Conservation (phyloP, 768 basidiomycete species). For the Xerocomellus chrysenteron region DNA sequence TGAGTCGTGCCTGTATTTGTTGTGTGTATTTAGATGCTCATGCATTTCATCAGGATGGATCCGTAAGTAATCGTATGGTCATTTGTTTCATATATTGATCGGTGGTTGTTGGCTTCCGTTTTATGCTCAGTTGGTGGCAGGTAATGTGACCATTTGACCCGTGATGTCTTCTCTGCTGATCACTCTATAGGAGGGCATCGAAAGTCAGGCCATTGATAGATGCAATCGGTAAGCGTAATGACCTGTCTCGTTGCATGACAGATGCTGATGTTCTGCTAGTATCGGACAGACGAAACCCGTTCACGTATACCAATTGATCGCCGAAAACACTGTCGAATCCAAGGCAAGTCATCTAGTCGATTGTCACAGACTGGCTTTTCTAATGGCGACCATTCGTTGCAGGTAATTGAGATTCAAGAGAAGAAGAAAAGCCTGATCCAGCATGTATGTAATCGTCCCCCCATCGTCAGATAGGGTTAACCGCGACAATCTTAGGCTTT, state of each 20-base stretch:
- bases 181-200: slow-evolving; percentile 64
- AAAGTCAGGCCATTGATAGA: slow-evolving; percentile 80
- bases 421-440: slow-evolving; percentile 78
- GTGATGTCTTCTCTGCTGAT: slow-evolving; percentile 10
- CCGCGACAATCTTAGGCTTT: slow-evolving; percentile 57
- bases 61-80: slow-evolving; percentile 52
- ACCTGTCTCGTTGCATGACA: neutral
- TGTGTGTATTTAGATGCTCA: slow-evolving; percentile 1
- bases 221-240: slow-evolving; percentile 57
- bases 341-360: slow-evolving; percentile 48
- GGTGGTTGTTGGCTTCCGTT: slow-evolving; percentile 1
- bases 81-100: slow-evolving; percentile 12
- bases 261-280: slow-evolving; percentile 24
- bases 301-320: slow-evolving; percentile 86
- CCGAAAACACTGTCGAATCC: slow-evolving; percentile 85
- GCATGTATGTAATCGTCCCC: slow-evolving; percentile 45
- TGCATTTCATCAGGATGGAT: slow-evolving; percentile 59
- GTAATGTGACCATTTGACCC: slow-evolving; percentile 26
- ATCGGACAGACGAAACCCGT: slow-evolving; percentile 85
- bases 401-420: slow-evolving; percentile 85
- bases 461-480: neutral
- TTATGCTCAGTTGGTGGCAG: slow-evolving; percentile 70
- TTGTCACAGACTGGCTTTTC: neutral
- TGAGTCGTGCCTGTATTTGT: slow-evolving; percentile 36
- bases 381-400: neutral